A percentile compares a stretch with the other conserved stretches of the same genome.
Conservation (phyloP, 2,329 filamentous ascomycete genomes). For the Aschersonia sp. region DNA sequence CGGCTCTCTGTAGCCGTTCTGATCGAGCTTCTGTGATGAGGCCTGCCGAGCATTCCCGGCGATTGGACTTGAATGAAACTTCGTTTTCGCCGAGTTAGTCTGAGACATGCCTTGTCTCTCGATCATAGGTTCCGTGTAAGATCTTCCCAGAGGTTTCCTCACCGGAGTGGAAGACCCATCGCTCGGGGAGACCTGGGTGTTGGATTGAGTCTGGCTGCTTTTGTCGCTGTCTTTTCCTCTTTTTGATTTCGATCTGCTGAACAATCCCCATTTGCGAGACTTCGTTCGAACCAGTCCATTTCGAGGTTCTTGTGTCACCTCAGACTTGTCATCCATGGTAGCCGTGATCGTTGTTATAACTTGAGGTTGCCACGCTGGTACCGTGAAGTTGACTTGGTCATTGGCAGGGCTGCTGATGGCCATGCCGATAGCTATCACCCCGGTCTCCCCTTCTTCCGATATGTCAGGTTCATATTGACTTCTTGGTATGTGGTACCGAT, state of each 20-base stretch:
- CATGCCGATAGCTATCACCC: conserved; percentile 49
- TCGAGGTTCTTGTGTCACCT: conserved; percentile 5
- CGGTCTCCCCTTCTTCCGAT: conserved; percentile 15
- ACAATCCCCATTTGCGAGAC: conserved; percentile 44
- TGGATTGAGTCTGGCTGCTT: conserved; percentile 1
- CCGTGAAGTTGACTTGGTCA: conserved; percentile 13
- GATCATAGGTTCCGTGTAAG: neutral
- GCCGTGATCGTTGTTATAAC: conserved; percentile 11
- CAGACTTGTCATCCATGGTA: conserved; percentile 6
- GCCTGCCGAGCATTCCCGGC: too few species aligned
- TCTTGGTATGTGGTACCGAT: neutral
- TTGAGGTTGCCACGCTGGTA: conserved; percentile 13
- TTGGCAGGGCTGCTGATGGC: conserved; percentile 57
- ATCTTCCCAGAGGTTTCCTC: neutral
- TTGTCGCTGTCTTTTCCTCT: conserved; percentile 7
- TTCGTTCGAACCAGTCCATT: conserved; percentile 24
- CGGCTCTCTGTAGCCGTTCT: conserved; percentile 4
- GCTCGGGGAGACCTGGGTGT: neutral
- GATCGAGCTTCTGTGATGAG: too few species aligned
- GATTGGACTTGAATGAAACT: too few species aligned
- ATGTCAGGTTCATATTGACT: conserved; percentile 5
- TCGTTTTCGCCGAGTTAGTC: too few species aligned
- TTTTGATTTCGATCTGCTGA: conserved; percentile 28
- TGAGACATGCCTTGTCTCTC: too few species aligned
- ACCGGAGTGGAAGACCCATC: neutral